These are phyloP conservation scores for Sanghuangporus sanghuang DNA, from an alignment of 1,284 basidiomycete species.

Conservation along the genomic window DNA sequence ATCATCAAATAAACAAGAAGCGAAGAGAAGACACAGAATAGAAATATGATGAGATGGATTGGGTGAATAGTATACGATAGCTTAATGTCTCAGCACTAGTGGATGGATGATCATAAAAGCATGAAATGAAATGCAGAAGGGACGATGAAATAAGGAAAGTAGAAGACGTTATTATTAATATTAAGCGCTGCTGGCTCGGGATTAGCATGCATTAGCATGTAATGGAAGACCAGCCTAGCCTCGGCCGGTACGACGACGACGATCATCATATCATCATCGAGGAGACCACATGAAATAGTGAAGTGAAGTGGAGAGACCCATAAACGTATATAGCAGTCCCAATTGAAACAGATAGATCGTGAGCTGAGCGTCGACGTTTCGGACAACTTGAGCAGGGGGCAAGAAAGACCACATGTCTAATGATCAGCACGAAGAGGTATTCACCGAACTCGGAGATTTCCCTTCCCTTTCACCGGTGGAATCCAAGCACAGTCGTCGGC, in stretches of 20 bases:
- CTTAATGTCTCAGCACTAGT: too few relatives aligned
- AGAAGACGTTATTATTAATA: neutral
- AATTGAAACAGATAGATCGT: too few relatives aligned
- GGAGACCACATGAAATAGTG: neutral
- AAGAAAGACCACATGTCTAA: neutral
- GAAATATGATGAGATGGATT: neutral
- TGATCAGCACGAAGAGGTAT: neutral
- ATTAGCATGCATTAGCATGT: neutral
- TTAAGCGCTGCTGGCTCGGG: neutral
- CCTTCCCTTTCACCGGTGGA: conserved; percentile 47
- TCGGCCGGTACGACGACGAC: too few relatives aligned
- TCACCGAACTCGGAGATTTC: neutral
- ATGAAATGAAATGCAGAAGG: neutral
- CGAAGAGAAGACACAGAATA: neutral
- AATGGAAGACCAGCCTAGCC: neutral
- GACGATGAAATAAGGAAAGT: neutral
- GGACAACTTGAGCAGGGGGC: too few relatives aligned
- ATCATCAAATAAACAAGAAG: neutral
- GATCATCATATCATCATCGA: too few relatives aligned
- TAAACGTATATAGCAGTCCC: neutral
- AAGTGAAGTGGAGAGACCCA: neutral
- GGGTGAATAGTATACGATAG: neutral
- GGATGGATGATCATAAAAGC: neutral
- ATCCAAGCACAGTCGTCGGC: conserved; percentile 52
- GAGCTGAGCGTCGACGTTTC: too few relatives aligned